These are phyloP conservation scores for Lactarius psammicola DNA, from an alignment of 768 basidiomycete species.

Conservation along the genomic window DNA sequence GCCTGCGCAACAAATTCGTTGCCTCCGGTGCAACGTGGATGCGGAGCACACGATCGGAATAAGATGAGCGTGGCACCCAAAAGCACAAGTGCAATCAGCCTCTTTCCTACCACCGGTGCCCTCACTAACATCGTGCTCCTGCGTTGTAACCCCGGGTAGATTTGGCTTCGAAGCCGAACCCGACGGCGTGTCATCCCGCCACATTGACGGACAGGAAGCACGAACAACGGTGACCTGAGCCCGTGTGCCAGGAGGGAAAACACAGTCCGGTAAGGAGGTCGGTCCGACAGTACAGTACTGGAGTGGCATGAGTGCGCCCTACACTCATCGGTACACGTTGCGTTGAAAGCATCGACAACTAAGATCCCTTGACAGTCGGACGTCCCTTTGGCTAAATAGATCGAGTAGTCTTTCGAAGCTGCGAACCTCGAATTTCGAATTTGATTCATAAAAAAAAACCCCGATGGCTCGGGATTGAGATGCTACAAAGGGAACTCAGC, in stretches of 20 bases:
- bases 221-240: not conserved
- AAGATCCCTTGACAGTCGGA: constrained; percentile 24
- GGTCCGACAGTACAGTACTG: not conserved
- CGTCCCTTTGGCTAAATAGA: constrained; percentile 3
- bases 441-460: no score
- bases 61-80: not conserved
- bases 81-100: not conserved
- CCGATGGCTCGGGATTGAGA: not conserved
- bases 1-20: not conserved
- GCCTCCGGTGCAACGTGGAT: not conserved
- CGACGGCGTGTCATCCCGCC: not conserved
- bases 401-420: not conserved
- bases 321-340: not conserved
- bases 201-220: not conserved
- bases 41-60: not conserved
- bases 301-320: not conserved
- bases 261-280: not conserved
- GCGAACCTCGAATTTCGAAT: constrained; percentile 4
- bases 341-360: not conserved
- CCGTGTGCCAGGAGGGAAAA: not conserved
- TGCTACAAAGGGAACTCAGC: constrained; percentile 3
- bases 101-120: not conserved
- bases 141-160: not conserved
- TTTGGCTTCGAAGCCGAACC: not conserved
- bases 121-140: not conserved